phyloP scores from a whole-genome alignment of 2,329 filamentous ascomycete species.

The Claviceps lovelessii region DNA sequence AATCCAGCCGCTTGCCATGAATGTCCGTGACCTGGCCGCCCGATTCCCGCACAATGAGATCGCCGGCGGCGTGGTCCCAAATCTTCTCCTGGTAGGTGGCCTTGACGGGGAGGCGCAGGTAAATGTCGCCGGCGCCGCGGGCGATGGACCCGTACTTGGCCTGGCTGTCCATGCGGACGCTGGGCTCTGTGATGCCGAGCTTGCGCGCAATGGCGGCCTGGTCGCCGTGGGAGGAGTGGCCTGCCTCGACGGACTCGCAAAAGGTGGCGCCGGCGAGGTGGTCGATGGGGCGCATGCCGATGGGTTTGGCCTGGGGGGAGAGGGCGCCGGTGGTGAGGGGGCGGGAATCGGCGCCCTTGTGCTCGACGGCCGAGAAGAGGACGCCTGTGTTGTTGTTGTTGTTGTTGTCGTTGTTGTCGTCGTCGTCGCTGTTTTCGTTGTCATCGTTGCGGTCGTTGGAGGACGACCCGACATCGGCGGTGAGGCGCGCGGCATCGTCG shows the following conservation, averaged over 20 bases:
- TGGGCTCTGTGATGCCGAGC: conserved; percentile 77
- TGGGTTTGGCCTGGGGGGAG: conserved; percentile 36
- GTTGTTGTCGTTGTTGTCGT: conserved; percentile 20
- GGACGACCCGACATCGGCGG: conserved; percentile 52
- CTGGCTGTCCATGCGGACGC: conserved; percentile 92
- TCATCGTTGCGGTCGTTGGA: conserved; percentile 30
- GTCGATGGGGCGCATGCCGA: conserved; percentile 64
- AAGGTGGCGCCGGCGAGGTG: conserved; percentile 74
- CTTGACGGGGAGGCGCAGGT: conserved; percentile 74
- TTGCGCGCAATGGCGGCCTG: conserved; percentile 66
- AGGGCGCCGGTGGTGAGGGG: conserved; percentile 45
- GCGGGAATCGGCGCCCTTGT: conserved; percentile 67
- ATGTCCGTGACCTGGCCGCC: conserved; percentile 87
- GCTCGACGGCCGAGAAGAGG: conserved; percentile 70
- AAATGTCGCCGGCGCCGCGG: conserved; percentile 84
- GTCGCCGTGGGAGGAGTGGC: conserved; percentile 79
- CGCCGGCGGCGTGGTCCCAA: conserved; percentile 95
- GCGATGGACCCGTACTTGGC: conserved; percentile 96
- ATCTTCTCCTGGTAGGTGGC: conserved; percentile 96
- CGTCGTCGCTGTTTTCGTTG: conserved; percentile 31
- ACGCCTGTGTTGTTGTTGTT: conserved; percentile 43
- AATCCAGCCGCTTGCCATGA: conserved; percentile 71
- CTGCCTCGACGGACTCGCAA: conserved; percentile 92
- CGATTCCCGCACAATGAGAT: conserved; percentile 85
- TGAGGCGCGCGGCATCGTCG: conserved; percentile 49